Evolutionary conservation across 305 asterid genomes (phyloP), one percentile per base, ranked within the genome.

Genomic region (Fraxinus velutina): DNA sequence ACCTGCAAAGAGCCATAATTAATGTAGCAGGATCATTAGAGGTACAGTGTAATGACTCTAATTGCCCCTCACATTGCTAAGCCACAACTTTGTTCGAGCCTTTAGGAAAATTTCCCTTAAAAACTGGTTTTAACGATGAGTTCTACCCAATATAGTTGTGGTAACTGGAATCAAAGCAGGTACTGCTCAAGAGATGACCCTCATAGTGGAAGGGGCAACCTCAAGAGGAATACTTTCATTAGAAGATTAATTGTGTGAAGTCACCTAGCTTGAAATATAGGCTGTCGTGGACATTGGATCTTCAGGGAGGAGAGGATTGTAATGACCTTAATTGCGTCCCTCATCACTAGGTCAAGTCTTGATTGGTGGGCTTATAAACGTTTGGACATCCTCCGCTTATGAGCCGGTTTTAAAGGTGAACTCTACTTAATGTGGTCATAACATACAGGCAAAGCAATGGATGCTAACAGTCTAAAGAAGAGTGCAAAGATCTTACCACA

Each of bases 401-500:
- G 5, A 17, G 29, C 13, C 30, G 2, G 70, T 57, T 57, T 57
- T 50, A 50, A 44, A 15, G 22, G 62, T 15, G 62, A 50, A 50
- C 62, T 15, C 21, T 50, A 50, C 7, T 50, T 15, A 50, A 50
- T 50, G 22, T 15, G 62, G 22, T 50, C 62, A 13, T 15, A 50
- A 50, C 70, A 57, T 19, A 57, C 70, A 57, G 34, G 32, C 24
- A 64, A 24, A 66, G 34, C 7, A 27, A 27, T 57, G 12, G 70
- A 21, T 7, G 30, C 70, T 50, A 57, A 21, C 29, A 7, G 74
- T 68, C 3, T 50, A 68, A 66, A 66, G 37, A 66, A 10, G 66
- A 39, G 29, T 6, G 39, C 13, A 5, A 34, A 62, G 44, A 44
- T 82, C 91, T 79, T 88, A 95, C 99, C 97, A 93, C 98, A 42